Evolutionary conservation across 441 rosid species (phyloP).

Genomic region (Daphne laureola): DNA sequence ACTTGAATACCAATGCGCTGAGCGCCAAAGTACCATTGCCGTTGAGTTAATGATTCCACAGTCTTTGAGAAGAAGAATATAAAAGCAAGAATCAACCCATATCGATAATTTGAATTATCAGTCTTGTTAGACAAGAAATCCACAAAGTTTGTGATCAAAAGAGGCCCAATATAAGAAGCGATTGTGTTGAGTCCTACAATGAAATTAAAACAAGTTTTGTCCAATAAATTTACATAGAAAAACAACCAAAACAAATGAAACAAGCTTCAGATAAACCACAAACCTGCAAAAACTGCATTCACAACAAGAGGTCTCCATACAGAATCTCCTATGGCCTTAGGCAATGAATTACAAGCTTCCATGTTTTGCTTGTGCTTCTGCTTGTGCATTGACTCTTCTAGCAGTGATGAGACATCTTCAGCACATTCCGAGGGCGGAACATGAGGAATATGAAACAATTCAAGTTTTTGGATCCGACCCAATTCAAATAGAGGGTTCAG

Average conservation of each 20-base stretch:
- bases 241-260: neutral
- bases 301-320: constrained; percentile 36
- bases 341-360: constrained; percentile 23
- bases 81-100: constrained; percentile 45
- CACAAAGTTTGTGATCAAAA: constrained; percentile 55
- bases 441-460: constrained; percentile 34
- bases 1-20: constrained; percentile 49
- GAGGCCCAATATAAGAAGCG: constrained; percentile 60
- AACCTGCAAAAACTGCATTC: constrained; percentile 60
- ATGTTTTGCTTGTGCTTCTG: constrained; percentile 22
- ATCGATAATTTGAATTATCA: constrained; percentile 25
- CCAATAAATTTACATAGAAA: neutral
- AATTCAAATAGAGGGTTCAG: constrained; percentile 43
- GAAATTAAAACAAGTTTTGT: neutral
- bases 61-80: constrained; percentile 57
- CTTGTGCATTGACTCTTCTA: constrained; percentile 40
- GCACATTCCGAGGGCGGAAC: constrained; percentile 56
- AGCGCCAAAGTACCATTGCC: constrained; percentile 75
- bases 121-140: constrained; percentile 37
- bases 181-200: constrained; percentile 45
- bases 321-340: constrained; percentile 30
- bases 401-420: constrained; percentile 30
- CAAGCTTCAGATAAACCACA: neutral
- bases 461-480: constrained; percentile 37
- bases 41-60: constrained; percentile 48